phyloP scores from a whole-genome alignment of 495 filamentous ascomycete genomes.

The Choiromyces venosus region DNA sequence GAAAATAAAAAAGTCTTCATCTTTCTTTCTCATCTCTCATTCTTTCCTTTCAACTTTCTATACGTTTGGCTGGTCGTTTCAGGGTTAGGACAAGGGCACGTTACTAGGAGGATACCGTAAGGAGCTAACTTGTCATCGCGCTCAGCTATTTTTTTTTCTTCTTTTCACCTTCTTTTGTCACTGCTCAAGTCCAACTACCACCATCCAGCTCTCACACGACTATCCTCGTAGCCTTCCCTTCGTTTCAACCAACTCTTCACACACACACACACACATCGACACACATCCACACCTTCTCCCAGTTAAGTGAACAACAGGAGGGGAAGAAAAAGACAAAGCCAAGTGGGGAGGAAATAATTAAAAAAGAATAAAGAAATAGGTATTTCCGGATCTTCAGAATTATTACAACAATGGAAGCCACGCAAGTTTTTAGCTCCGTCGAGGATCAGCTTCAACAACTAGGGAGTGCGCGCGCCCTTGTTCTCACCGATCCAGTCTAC shows the following conservation, averaged over 20 bases:
- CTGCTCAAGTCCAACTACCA: background rate
- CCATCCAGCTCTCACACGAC: constrained; percentile 2
- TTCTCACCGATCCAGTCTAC: constrained; percentile 71
- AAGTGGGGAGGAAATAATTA: constrained; percentile 8
- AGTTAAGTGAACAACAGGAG: background rate
- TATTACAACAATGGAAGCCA: constrained; percentile 9
- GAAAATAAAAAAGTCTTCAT: background rate
- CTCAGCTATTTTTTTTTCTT: background rate
- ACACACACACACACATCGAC: constrained; percentile 20
- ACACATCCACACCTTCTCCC: constrained; percentile 13
- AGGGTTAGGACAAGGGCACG: background rate
- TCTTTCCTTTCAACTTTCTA: background rate
- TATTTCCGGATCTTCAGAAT: constrained; percentile 17
- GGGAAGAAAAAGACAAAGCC: constrained; percentile 4
- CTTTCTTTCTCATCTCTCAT: background rate
- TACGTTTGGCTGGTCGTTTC: background rate
- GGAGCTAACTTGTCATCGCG: background rate
- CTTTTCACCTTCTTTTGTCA: background rate
- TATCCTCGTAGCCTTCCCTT: constrained; percentile 28
- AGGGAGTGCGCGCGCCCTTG: constrained; percentile 77
- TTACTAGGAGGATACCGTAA: background rate
- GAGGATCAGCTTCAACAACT: constrained; percentile 76
- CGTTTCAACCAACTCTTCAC: constrained; percentile 29
- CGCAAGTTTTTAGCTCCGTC: constrained; percentile 50
- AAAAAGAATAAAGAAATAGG: constrained; percentile 14